Evolutionary conservation across 2,329 filamentous ascomycete genomes (phyloP).

Genomic region (Apiospora arundinis): DNA sequence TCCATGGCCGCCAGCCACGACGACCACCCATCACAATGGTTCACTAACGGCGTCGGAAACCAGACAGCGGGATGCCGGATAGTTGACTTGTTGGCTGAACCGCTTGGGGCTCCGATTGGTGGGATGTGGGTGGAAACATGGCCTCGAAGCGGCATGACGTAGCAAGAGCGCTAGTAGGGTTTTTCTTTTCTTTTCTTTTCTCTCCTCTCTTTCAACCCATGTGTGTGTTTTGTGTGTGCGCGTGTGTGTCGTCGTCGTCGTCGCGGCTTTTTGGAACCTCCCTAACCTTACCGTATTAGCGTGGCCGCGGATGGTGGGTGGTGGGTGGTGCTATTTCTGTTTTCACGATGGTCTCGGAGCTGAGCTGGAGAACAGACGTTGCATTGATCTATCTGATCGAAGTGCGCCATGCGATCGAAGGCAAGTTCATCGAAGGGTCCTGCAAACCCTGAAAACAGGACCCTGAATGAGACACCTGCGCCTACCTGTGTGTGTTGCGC

Average conservation of each 20-base stretch:
- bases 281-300: not conserved
- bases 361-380: not conserved
- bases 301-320: not conserved
- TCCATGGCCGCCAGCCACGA: not conserved
- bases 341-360: slow-evolving; percentile 10
- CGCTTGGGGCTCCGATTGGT: slow-evolving; percentile 14
- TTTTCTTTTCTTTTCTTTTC: not conserved
- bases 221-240: not conserved
- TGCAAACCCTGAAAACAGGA: not conserved
- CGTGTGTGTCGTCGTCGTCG: not conserved
- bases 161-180: slow-evolving; percentile 3
- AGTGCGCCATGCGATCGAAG: not conserved
- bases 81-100: not conserved
- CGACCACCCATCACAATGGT: slow-evolving; percentile 10
- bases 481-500: not conserved
- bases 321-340: not conserved
- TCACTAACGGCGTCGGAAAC: slow-evolving; percentile 13
- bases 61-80: slow-evolving; percentile 1
- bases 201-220: not conserved
- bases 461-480: slow-evolving; percentile 4
- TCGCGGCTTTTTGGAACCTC: no score
- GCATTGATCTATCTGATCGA: not conserved
- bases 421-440: no score
- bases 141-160: slow-evolving; percentile 15
- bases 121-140: not conserved